phyloP scores from a whole-genome alignment of 2,329 filamentous ascomycete genomes.

The Fusarium napiforme region DNA sequence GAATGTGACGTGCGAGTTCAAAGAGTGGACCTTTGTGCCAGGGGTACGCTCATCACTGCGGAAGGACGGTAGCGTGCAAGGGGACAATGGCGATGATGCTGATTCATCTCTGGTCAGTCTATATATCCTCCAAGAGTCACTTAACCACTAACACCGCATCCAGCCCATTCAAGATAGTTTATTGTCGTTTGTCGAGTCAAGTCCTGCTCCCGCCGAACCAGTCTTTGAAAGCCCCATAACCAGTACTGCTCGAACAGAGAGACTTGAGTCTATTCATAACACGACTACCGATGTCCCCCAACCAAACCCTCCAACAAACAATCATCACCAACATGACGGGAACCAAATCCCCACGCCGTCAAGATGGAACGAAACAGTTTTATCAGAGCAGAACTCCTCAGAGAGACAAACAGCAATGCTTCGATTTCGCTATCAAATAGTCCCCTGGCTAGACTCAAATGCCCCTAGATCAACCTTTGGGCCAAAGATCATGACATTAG shows the following conservation, averaged over 20 bases:
- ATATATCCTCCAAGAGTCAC: fast-evolving
- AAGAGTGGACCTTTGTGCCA: slow-evolving; percentile 31
- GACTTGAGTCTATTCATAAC: neutral
- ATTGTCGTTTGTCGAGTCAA: slow-evolving; percentile 8
- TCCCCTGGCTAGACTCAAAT: slow-evolving; percentile 28
- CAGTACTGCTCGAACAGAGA: neutral
- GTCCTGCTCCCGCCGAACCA: neutral
- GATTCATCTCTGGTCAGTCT: slow-evolving; percentile 2
- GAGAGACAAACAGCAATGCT: slow-evolving; percentile 31
- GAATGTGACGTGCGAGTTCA: slow-evolving; percentile 29
- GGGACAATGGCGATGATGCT: neutral
- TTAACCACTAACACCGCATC: neutral
- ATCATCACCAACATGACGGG: neutral
- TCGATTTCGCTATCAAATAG: slow-evolving; percentile 27
- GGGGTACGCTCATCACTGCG: slow-evolving; percentile 8
- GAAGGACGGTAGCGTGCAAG: neutral
- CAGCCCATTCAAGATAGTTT: slow-evolving; percentile 12
- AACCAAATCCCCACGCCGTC: slow-evolving; percentile 20
- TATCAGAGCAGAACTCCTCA: slow-evolving; percentile 17
- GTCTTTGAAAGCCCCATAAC: neutral
- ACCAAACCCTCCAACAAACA: neutral
- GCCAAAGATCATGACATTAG: slow-evolving; percentile 8
- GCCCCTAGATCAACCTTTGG: slow-evolving; percentile 17
- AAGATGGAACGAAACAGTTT: slow-evolving; percentile 23
- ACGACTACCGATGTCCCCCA: neutral